Conservation (phyloP, 805 yeast genomes). For the Pichia nanzhaoensis region DNA sequence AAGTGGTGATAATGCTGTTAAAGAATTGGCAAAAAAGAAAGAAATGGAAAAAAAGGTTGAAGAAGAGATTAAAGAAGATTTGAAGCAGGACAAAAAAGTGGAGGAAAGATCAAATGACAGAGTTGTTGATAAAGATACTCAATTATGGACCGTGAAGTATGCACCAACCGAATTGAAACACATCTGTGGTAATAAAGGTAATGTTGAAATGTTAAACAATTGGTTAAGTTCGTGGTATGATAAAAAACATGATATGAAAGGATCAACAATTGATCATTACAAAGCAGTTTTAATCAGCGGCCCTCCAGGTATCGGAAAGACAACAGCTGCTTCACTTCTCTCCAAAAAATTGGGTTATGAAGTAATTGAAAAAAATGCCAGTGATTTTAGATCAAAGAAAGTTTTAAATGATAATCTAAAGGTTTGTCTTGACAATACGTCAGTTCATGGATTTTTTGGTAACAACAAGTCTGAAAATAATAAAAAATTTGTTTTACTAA, state of each 20-base stretch:
- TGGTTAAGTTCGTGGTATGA: slow-evolving; percentile 81
- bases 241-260: slow-evolving; percentile 41
- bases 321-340: slow-evolving; percentile 72
- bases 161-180: slow-evolving; percentile 76
- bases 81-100: slow-evolving; percentile 21
- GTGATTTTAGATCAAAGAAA: slow-evolving; percentile 84
- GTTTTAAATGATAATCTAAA: slow-evolving; percentile 63
- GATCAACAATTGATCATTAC: slow-evolving; percentile 59
- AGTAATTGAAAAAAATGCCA: slow-evolving; percentile 71
- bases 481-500: slow-evolving; percentile 69
- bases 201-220: slow-evolving; percentile 51
- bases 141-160: slow-evolving; percentile 88
- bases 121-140: slow-evolving; percentile 25
- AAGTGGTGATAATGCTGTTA: slow-evolving; percentile 66
- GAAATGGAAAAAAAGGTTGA: slow-evolving; percentile 56
- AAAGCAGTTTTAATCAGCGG: slow-evolving; percentile 85
- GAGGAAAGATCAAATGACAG: slow-evolving; percentile 22
- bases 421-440: slow-evolving; percentile 69
- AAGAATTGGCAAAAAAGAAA: slow-evolving; percentile 61
- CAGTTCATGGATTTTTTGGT: slow-evolving; percentile 72
- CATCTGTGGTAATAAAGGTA: slow-evolving; percentile 86
- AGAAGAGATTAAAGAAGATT: slow-evolving; percentile 36
- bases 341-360: slow-evolving; percentile 68
- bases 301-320: slow-evolving; percentile 83
- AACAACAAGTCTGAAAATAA: slow-evolving; percentile 22